A percentile compares a stretch with the other conserved stretches of the same genome.
These are phyloP conservation scores for Xanthoconium stramineum DNA, from an alignment of 768 basidiomycete species.

Conservation along the genomic window DNA sequence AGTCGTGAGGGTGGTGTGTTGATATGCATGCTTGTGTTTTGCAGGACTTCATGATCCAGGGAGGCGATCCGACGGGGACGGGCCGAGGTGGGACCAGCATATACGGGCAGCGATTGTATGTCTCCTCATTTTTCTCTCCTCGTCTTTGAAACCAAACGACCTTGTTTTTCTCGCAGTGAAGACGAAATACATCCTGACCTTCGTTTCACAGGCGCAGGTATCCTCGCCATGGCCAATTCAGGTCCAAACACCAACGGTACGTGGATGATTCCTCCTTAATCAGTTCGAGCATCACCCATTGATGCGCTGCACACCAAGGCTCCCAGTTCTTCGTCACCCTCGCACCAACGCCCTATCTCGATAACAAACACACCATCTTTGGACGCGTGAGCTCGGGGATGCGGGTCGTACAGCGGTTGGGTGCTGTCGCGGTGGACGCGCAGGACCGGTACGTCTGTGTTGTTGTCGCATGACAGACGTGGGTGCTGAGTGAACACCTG, in stretches of 20 bases:
- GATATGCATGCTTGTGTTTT: not conserved
- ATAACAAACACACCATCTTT: conserved; percentile 85
- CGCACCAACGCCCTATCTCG: conserved; percentile 77
- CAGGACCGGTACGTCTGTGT: conserved; percentile 60
- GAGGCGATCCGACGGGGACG: conserved; percentile 93
- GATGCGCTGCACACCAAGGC: conserved; percentile 50
- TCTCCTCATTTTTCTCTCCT: conserved; percentile 13
- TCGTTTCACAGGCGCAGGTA: conserved; percentile 93
- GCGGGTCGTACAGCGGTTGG: conserved; percentile 87
- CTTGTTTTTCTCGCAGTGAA: conserved; percentile 44
- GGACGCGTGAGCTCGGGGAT: conserved; percentile 90
- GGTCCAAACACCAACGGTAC: conserved; percentile 88
- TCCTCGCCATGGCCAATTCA: conserved; percentile 96
- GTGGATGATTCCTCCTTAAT: too few species aligned
- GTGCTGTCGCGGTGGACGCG: conserved; percentile 83
- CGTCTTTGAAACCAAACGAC: too few species aligned
- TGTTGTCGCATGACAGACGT: not conserved
- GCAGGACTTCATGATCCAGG: conserved; percentile 97
- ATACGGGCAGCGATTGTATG: conserved; percentile 84
- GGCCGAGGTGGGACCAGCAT: conserved; percentile 90
- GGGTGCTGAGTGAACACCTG: not conserved
- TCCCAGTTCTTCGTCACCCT: conserved; percentile 95
- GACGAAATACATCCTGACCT: conserved; percentile 91
- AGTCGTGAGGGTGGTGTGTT: not conserved
- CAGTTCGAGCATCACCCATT: too few species aligned